Evolutionary conservation across 2,329 filamentous ascomycete genomes (phyloP), one percentile per base, ranked within the genome.

Genomic region (Hymenoscyphus salicellus): DNA sequence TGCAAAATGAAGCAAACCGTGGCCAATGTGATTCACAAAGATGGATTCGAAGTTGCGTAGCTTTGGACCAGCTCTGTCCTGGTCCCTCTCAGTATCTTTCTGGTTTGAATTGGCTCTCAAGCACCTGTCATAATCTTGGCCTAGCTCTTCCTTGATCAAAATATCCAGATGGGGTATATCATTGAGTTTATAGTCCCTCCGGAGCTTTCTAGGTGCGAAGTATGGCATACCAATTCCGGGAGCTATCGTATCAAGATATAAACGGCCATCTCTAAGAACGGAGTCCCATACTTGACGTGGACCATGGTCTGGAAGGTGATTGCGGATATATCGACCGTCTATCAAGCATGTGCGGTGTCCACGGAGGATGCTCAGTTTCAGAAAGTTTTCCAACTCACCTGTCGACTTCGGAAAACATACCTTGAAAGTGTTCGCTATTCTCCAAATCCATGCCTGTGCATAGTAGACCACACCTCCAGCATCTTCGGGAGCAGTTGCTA

Each of bases 381-480:
- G 5, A 49, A 23, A 23, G 5, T n/a, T 49, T 23, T 49, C 20
- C 43, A 49, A 11, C n/a, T 49, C 43, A 49, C 23, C 43, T 11
- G 20, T 11, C 2, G n/a, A 20, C 7, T 20, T 49, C 4, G 43
- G 43, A 17, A 7, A 49, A 49, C n/a, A 6, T 20, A 49, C 6
- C 6, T 23, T 20, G 43, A 49, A 23, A 49, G 43, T 20, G 23
- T 49, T 49, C 23, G 43, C 23, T 49, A 49, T 49, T 8, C 43
- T 49, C 43, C 43, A 49, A 23, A 49, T 26, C 43, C 43, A 49
- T 49, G 43, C 43, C 11, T 49, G 43, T 23, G 43, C 43, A 49
- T 49, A 49, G 43, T 49, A 49, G 6, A 49, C n/a, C n/a, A 49
- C 43, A 49, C n/a, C 43, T 49, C n/a, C 43, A 49, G 43, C 43